Base-by-base conservation (phyloP, 1,139 yeast genomes). In the Yamadazyma atlantica region DNA sequence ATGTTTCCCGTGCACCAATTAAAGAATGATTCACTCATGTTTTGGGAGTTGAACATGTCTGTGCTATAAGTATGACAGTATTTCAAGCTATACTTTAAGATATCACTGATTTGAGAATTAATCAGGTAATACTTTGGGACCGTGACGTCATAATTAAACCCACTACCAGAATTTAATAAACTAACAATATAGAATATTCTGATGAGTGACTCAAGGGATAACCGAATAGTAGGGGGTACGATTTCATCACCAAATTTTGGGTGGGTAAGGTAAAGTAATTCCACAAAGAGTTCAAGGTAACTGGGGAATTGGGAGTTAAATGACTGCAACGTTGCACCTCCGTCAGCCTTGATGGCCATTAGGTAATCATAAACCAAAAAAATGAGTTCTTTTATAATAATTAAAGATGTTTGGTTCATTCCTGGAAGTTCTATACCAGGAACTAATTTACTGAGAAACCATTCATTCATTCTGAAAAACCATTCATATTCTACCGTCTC, bases 1-100 rank as follows among this genome's bases (percentile, higher is more conserved):
- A 37, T 29, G 38, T 62, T 64, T 0, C 62, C 64, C 1, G 72
- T 65, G 33, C 69, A 46, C 75, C 75, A 69, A 34, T 60, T 60
- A 38, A 69, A 55, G 34, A 70, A 65, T 2, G 73, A 66, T n/a
- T 57, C 51, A 43, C 53, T 62, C 43, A 57, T 58, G 21, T 63
- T 50, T 24, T 61, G 54, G 19, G 45, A 46, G 17, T 51, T 41
- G 26, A 65, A 44, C 27, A 68, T 48, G 45, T 70, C 76, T 1
- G 61, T 63, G 19, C 57, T 51, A 36, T 55, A 57, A 3, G 49
- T 49, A 44, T 66, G 63, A 42, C 54, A 57, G 37, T 55, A 55
- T 39, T 62, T 61, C 44, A 59, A 62, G 33, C 59, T 40, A 4
- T 36, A 37, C 9, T 13, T 21, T 15, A 49, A 31, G 13, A 46